Conservation (phyloP, 768 basidiomycete genomes). For the Termitomyces sp. region DNA sequence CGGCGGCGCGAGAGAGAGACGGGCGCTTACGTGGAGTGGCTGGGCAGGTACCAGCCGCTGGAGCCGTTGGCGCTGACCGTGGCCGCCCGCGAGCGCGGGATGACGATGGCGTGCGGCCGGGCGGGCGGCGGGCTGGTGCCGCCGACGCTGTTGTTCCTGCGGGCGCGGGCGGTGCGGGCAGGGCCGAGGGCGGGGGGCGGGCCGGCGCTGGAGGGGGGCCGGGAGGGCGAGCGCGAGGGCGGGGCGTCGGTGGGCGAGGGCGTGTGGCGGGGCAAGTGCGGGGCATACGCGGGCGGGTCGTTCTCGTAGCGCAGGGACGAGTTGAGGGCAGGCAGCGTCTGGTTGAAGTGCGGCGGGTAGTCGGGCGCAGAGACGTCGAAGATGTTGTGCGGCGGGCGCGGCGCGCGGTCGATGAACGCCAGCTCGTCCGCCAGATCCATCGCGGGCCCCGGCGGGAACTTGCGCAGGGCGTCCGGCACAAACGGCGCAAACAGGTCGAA, state of each 20-base stretch:
- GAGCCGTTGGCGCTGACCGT: slow-evolving; percentile 18
- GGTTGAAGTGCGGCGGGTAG: slow-evolving; percentile 40
- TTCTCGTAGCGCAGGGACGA: slow-evolving; percentile 51
- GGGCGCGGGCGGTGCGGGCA: slow-evolving; percentile 49
- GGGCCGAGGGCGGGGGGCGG: slow-evolving; percentile 42
- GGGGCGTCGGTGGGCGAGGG: slow-evolving; percentile 26
- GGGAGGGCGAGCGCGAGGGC: slow-evolving; percentile 47
- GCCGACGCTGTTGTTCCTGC: slow-evolving; percentile 60
- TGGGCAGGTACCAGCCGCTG: slow-evolving; percentile 28
- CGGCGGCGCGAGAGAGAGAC: not conserved
- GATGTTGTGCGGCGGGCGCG: slow-evolving; percentile 44
- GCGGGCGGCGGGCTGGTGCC: slow-evolving; percentile 51
- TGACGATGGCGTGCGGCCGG: slow-evolving; percentile 68
- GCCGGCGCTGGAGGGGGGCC: slow-evolving; percentile 24
- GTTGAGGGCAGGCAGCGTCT: slow-evolving; percentile 48
- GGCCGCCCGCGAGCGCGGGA: slow-evolving; percentile 37
- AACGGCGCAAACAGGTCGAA: slow-evolving; percentile 42
- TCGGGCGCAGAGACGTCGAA: slow-evolving; percentile 57
- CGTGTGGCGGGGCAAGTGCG: slow-evolving; percentile 28
- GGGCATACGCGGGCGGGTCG: slow-evolving; percentile 29
- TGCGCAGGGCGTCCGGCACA: slow-evolving; percentile 54
- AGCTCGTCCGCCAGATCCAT: slow-evolving; percentile 72
- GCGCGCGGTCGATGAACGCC: slow-evolving; percentile 36
- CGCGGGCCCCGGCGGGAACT: slow-evolving; percentile 35
- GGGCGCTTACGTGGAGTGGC: slow-evolving; percentile 27